Base-by-base conservation (phyloP, 176 grass and related monocot genomes). In the Carex littledalei region DNA sequence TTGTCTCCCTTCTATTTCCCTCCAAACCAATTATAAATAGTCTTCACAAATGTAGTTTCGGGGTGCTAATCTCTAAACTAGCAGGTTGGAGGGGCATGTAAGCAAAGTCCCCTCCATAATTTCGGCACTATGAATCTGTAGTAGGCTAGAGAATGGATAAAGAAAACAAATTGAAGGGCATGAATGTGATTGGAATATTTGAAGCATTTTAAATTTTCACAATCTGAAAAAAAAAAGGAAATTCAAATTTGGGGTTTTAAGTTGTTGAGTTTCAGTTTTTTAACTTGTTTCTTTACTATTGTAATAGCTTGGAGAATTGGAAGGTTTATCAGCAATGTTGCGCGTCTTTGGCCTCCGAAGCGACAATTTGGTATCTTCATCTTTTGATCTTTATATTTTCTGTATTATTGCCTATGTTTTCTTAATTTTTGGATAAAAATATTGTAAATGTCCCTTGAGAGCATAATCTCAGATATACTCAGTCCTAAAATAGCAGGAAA, bases 281-380 rank as follows among this genome's bases (percentile, higher is more conserved):
- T 55, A 55, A 55, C 20, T 52, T 77, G 49, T 24, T 77, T 11
- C 22, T 76, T 53, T 15, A 53, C 21, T 50, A 6, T 84, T 90
- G 39, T 54, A 41, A 60, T 73, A 90, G 88, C 52, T 74, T 0
- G 35, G 64, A 20, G 67, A 64, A 53, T 84, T 84, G 59, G 43
- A 81, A 4, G 64, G 91, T 56, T 69, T 84, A 31, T 55, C 89
- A n/a, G 66, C 82, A 67, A 83, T 86, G 67, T 69, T 94, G 57
- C 57, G 74, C 24, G 76, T 94, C 47, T 90, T 98, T 15, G 92
- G 95, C 67, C 13, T 98, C 77, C 84, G 91, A 80, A 91, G 54
- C 0, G 89, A 94, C 76, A 86, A 92, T 63, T 72, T 92, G 87
- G 95, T 94, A 85, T 83, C 67, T 54, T 39, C 79, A 6, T 58